Conservation (phyloP, 257 asterid genomes). For the Lithospermum erythrorhizon region DNA sequence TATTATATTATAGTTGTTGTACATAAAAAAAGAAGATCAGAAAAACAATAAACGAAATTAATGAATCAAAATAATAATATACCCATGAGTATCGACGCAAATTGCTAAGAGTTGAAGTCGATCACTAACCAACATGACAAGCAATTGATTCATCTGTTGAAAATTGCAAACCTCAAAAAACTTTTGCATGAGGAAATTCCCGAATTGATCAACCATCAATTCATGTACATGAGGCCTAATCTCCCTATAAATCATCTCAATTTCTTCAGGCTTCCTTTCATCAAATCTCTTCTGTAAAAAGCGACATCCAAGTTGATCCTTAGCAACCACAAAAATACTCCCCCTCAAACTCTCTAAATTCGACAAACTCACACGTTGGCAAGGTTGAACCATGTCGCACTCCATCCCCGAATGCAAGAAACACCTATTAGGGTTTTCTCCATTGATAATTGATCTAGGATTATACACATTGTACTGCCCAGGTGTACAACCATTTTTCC, state of each 20-base stretch:
- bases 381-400: neutral
- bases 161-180: constrained; percentile 24
- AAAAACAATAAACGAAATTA: neutral
- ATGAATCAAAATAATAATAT: constrained; percentile 12
- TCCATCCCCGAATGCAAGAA: constrained; percentile 1
- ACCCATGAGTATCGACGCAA: neutral
- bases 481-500: constrained; percentile 1
- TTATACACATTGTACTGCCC: neutral
- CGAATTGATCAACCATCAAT: constrained; percentile 41
- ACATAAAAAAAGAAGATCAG: neutral
- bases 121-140: constrained; percentile 13
- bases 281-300: constrained; percentile 38
- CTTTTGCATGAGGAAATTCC: constrained; percentile 35
- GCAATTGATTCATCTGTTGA: constrained; percentile 26
- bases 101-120: constrained; percentile 15
- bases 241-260: constrained; percentile 31
- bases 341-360: constrained; percentile 31
- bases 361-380: neutral
- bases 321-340: constrained; percentile 18
- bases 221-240: constrained; percentile 31
- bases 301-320: constrained; percentile 35
- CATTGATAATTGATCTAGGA: neutral
- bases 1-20: neutral
- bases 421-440: constrained; percentile 4
- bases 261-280: constrained; percentile 27